Evolutionary conservation across 345 rosid species (phyloP).

Genomic region (Trapa incisa): DNA sequence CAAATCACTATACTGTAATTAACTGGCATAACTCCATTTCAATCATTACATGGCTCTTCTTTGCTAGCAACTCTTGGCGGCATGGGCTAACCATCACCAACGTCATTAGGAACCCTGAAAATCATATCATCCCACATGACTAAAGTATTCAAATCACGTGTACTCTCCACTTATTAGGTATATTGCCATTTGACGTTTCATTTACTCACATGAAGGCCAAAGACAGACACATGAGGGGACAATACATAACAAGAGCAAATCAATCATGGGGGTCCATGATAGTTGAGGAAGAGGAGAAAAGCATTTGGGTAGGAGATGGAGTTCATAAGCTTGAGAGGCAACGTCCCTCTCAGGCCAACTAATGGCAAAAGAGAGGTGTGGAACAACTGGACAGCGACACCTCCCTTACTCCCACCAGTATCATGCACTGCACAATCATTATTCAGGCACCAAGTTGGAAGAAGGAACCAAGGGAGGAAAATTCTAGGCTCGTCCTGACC

Average conservation of each 20-base stretch:
- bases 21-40: not conserved
- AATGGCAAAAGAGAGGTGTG: constrained; percentile 27
- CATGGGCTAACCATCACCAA: not conserved
- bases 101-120: not conserved
- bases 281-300: constrained; percentile 9
- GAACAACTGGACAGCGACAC: constrained; percentile 37
- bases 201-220: not conserved
- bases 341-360: constrained; percentile 40
- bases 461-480: not conserved
- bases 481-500: not conserved
- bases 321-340: constrained; percentile 5
- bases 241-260: not conserved
- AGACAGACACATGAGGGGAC: not conserved
- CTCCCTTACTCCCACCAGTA: constrained; percentile 13
- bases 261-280: constrained; percentile 16
- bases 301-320: not conserved
- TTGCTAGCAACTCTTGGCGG: not conserved
- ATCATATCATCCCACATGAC: not conserved
- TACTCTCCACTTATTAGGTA: not conserved
- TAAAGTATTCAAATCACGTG: not conserved
- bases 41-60: not conserved
- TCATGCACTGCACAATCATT: not conserved
- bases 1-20: not conserved
- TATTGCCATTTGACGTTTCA: not conserved
- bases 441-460: not conserved